Percentiles rank a stretch among this genome's conserved stretches.
Evolutionary conservation across 2,329 filamentous ascomycete genomes (phyloP).

Genomic region (Septoria linicola): DNA sequence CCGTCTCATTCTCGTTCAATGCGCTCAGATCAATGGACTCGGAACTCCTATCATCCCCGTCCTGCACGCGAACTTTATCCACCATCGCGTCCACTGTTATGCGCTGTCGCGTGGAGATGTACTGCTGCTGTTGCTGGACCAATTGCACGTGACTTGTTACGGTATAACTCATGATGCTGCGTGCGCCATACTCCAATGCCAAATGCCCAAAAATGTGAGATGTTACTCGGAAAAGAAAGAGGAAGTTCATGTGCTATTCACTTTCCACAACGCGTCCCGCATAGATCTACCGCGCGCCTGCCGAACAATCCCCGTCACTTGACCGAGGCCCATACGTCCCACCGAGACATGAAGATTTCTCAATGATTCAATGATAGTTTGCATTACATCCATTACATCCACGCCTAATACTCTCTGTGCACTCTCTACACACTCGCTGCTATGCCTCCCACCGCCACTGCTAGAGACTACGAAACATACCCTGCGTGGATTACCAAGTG

Average conservation of each 20-base stretch:
- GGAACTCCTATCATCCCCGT: conserved; percentile 22
- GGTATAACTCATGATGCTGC: conserved; percentile 12
- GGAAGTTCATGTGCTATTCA: conserved; percentile 2
- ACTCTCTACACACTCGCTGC: too few relatives aligned
- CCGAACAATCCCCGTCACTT: too few relatives aligned
- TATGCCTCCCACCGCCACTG: too few relatives aligned
- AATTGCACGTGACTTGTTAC: conserved; percentile 1
- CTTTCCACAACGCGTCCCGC: background rate
- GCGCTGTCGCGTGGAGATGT: conserved; percentile 10
- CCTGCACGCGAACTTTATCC: conserved; percentile 31
- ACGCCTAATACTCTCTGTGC: too few relatives aligned
- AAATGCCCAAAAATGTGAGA: conserved; percentile 2
- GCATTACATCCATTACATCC: too few relatives aligned
- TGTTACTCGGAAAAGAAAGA: background rate
- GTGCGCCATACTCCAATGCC: conserved; percentile 7
- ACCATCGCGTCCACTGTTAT: conserved; percentile 17
- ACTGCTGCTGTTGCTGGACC: conserved; percentile 1
- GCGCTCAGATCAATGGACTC: conserved; percentile 14
- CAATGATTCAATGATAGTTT: too few relatives aligned
- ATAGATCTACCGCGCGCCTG: too few relatives aligned
- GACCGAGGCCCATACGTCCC: too few relatives aligned
- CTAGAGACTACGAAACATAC: too few relatives aligned
- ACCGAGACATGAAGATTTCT: too few relatives aligned
- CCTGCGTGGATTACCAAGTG: too few relatives aligned
- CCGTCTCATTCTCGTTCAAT: conserved; percentile 43